Evolutionary conservation across 768 basidiomycete genomes (phyloP).

Genomic region (Psilocybe azurescens): DNA sequence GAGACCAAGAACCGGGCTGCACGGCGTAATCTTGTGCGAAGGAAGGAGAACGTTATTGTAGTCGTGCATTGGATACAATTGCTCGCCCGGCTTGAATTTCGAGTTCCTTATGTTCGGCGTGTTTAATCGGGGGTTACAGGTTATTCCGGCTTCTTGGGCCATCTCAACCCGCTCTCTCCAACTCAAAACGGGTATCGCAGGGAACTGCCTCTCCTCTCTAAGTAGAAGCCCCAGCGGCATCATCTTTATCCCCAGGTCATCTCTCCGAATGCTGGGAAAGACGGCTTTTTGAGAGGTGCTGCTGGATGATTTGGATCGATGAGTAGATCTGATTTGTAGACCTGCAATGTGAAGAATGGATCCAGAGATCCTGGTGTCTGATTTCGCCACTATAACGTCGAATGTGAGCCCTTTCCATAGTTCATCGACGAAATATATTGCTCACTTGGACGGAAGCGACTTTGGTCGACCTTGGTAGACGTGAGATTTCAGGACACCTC

Average conservation of each 20-base stretch:
- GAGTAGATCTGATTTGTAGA: neutral
- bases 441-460: conserved; percentile 43
- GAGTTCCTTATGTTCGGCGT: neutral
- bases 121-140: neutral
- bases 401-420: neutral
- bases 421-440: neutral
- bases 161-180: conserved; percentile 27
- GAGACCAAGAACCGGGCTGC: conserved; percentile 5
- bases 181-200: conserved; percentile 21
- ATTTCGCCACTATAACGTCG: conserved; percentile 38
- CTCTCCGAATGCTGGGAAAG: conserved; percentile 10
- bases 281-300: conserved; percentile 4
- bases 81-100: conserved; percentile 3
- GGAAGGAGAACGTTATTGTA: conserved; percentile 19
- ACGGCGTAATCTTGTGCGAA: conserved; percentile 16
- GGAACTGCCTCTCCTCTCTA: conserved; percentile 4
- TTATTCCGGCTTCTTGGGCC: conserved; percentile 20
- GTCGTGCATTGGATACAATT: conserved; percentile 22
- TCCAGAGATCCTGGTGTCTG: conserved; percentile 44
- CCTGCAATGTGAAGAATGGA: conserved; percentile 15
- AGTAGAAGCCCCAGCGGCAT: conserved; percentile 23
- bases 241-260: conserved; percentile 17
- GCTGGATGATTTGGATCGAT: conserved; percentile 35
- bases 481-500: conserved; percentile 37
- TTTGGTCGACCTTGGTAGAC: conserved; percentile 34